A percentile compares a stretch with the other conserved stretches of the same genome.
phyloP scores from a whole-genome alignment of 768 basidiomycete genomes.

The Lanmaoa pseudosensibilis region DNA sequence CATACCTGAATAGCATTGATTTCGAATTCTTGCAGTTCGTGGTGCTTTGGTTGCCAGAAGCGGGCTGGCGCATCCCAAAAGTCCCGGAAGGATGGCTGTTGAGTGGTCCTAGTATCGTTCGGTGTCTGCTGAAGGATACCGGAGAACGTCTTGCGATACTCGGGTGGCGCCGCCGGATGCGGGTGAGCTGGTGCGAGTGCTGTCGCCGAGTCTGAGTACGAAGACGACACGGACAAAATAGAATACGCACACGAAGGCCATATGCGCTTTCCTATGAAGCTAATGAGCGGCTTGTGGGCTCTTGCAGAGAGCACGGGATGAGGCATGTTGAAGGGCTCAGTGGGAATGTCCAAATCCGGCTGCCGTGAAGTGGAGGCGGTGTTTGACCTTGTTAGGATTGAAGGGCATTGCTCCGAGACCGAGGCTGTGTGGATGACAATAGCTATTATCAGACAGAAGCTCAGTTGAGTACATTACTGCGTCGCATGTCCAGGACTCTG shows the following conservation, averaged over 20 bases:
- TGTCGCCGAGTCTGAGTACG: conserved; percentile 23
- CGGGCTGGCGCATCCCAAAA: conserved; percentile 71
- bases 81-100: conserved; percentile 36
- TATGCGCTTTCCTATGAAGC: conserved; percentile 58
- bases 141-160: conserved; percentile 51
- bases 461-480: background rate
- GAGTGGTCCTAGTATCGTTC: conserved; percentile 8
- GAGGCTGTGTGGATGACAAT: conserved; percentile 18
- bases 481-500: background rate
- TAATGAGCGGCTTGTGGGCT: conserved; percentile 60
- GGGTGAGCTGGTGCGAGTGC: conserved; percentile 45
- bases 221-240: background rate
- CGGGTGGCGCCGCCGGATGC: conserved; percentile 69
- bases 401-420: conserved; percentile 7
- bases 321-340: conserved; percentile 22
- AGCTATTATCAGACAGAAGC: background rate
- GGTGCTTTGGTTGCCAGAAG: conserved; percentile 53
- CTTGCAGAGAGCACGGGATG: conserved; percentile 39
- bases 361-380: background rate
- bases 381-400: conserved; percentile 24
- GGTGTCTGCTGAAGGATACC: conserved; percentile 40
- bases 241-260: conserved; percentile 45
- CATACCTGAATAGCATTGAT: conserved; percentile 68
- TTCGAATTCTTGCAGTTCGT: conserved; percentile 53
- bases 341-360: conserved; percentile 2